Base-by-base conservation (phyloP, 1,284 basidiomycete species). In the Sanguinoderma infundibulare region DNA sequence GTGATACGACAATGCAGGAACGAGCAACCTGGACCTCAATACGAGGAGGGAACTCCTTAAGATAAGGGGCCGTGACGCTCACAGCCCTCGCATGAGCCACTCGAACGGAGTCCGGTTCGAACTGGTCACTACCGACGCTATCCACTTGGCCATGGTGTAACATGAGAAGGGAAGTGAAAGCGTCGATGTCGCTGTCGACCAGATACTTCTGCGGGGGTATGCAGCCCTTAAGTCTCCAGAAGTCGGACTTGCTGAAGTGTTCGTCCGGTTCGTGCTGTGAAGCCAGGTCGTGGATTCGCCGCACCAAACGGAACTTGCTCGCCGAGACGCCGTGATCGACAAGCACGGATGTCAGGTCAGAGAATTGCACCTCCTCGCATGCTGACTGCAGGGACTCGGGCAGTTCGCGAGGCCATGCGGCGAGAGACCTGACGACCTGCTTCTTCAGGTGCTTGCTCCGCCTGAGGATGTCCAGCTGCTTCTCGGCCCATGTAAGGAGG, bases 211-310 rank as follows among this genome's bases (percentile, higher is more conserved):
- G 67, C 1, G 78, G 60, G 2, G 89, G 89, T 40, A 95, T 89
- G 66, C 83, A 87, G 20, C 87, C 84, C 70, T 93, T 94, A 68
- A 96, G 77, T 39, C 85, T 82, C 94, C 94, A 96, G 72, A 96
- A 95, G 64, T 90, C 87, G 2, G 78, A 78, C 55, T 74, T 76
- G 3, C 84, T 76, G 62, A 92, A 92, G 28, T 79, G 77, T 5
- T 73, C 73, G 15, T 73, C 70, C 5, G 72, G 61, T 2, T 53
- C 47, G 3, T 55, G 17, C 14, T 50, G 52, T 22, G 58, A 49
- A 5, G 82, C 76, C 60, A 84, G 75, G 17, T 85, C 81, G 3
- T 78, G 77, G 28, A 94, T 75, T 36, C 83, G 82, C 36, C 86
- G 83, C 22, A 89, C 90, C n/a, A 92, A 73, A 14, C 87, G 82